Base-by-base conservation (phyloP, 345 rosid genomes). In the Arabis alpina region DNA sequence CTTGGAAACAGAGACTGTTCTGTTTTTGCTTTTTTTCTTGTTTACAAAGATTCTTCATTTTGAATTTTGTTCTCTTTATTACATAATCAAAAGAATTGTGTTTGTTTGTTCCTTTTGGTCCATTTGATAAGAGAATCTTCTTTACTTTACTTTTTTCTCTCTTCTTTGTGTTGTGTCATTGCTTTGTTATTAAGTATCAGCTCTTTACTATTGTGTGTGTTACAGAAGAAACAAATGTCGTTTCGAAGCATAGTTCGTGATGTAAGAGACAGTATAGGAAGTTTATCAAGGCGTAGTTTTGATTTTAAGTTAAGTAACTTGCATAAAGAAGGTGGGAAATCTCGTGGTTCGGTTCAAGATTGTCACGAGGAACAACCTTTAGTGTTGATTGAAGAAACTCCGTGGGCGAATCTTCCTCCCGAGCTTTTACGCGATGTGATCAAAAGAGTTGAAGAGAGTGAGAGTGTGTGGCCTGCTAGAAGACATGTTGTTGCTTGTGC, bases 401-500 rank as follows among this genome's bases (percentile, higher is more conserved):
- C 83, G 0, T 93, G 98, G 98, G 87, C 94, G 10, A 77, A 88
- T 79, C 92, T 93, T 4, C 98, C 98, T 39, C 96, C 93, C 1
- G 98, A 93, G 84, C 84, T 93, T 23, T 72, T 93, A 47, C 82
- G 82, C 3, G 98, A 93, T 70, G 97, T 93, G 67, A 93, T 93
- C 75, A 90, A 85, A 82, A 80, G 97, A 70, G 81, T 93, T 49
- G 98, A 93, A 83, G 91, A 85, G 19, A 90, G 97, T 19, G 98
- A 90, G 81, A 80, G 85, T 47, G 80, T 71, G 0, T 93, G 98
- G 98, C 98, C 98, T 77, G 80, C 88, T 70, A 91, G 97, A 27
- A 87, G 73, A 83, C 78, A 93, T 74, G 98, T 93, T 24, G 94
- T 93, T 61, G 94, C 97, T 28, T 93, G 98, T 80, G 97, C 98